phyloP scores from a whole-genome alignment of 1,284 basidiomycete species.

The Psilocybe mexicana region DNA sequence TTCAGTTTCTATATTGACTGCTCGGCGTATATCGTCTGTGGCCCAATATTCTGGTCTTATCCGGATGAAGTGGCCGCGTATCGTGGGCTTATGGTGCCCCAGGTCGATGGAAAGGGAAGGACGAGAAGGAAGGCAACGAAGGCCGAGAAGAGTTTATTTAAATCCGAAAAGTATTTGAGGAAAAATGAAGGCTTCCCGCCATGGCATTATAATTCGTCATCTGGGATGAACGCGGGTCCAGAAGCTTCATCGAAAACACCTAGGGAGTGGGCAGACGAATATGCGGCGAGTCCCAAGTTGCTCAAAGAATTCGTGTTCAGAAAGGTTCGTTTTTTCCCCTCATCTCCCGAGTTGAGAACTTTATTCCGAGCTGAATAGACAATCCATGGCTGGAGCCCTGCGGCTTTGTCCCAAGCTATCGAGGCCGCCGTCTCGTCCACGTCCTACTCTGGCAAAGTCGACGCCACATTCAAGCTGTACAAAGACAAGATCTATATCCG shows the following conservation, averaged over 20 bases:
- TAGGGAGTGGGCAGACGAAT: constrained; percentile 71
- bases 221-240: constrained; percentile 26
- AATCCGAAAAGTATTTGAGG: constrained; percentile 34
- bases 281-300: constrained; percentile 56
- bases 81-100: constrained; percentile 49
- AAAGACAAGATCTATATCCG: constrained; percentile 46
- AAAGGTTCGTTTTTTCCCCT: constrained; percentile 39
- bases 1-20: constrained; percentile 67
- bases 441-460: constrained; percentile 44
- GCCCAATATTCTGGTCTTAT: constrained; percentile 20
- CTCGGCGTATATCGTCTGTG: constrained; percentile 8
- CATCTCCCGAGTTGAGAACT: neutral
- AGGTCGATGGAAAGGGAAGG: constrained; percentile 36
- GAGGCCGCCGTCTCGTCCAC: constrained; percentile 42
- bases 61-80: constrained; percentile 45
- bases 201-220: constrained; percentile 37
- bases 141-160: constrained; percentile 32
- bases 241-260: constrained; percentile 50
- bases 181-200: constrained; percentile 40
- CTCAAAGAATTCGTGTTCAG: constrained; percentile 68
- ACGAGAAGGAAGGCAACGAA: constrained; percentile 33
- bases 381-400: constrained; percentile 65
- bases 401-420: constrained; percentile 45
- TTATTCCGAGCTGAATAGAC: constrained; percentile 30
- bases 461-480: constrained; percentile 41